Percentiles rank a stretch among this genome's conserved stretches.
Conservation (phyloP, 2,329 filamentous ascomycete species). For the Neonectria faginata region DNA sequence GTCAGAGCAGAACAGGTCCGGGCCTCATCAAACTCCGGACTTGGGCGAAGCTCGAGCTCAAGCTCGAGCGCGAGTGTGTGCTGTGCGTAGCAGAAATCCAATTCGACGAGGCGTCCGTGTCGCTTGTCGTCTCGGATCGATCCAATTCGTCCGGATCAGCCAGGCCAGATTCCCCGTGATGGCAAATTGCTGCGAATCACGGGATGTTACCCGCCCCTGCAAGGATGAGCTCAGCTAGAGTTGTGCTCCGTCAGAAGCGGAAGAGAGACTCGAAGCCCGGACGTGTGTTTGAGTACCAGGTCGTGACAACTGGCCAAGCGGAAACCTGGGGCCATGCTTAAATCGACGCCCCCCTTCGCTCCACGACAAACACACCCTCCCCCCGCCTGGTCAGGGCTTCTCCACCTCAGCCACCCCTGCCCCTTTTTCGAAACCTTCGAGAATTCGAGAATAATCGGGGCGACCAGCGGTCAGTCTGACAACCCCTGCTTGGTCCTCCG, state of each 20-base stretch:
- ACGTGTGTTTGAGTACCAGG: conserved; percentile 18
- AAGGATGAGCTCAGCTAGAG: conserved; percentile 35
- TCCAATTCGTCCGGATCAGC: conserved; percentile 47
- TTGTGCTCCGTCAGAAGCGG: not conserved
- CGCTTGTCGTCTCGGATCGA: conserved; percentile 34
- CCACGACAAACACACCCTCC: conserved; percentile 20
- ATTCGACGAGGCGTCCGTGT: not conserved
- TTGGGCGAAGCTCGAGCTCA: not conserved
- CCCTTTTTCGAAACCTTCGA: conserved; percentile 49
- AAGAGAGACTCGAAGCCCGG: not conserved
- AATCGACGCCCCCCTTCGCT: conserved; percentile 3
- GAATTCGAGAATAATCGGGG: conserved; percentile 45
- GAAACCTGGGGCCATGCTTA: not conserved
- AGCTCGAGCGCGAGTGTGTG: not conserved
- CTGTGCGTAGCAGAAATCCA: conserved; percentile 1
- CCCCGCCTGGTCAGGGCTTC: conserved; percentile 36
- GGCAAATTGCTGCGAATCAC: conserved; percentile 42
- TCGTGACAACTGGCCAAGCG: conserved; percentile 13
- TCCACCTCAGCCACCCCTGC: conserved; percentile 40
- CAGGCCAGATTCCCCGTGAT: conserved; percentile 42
- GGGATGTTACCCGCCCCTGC: conserved; percentile 34
- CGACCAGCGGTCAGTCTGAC: conserved; percentile 46
- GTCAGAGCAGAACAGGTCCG: conserved; percentile 1
- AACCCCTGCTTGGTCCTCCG: conserved; percentile 34
- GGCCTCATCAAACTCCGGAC: not conserved